Conservation (phyloP, 768 basidiomycete species). For the Russula sp. region DNA sequence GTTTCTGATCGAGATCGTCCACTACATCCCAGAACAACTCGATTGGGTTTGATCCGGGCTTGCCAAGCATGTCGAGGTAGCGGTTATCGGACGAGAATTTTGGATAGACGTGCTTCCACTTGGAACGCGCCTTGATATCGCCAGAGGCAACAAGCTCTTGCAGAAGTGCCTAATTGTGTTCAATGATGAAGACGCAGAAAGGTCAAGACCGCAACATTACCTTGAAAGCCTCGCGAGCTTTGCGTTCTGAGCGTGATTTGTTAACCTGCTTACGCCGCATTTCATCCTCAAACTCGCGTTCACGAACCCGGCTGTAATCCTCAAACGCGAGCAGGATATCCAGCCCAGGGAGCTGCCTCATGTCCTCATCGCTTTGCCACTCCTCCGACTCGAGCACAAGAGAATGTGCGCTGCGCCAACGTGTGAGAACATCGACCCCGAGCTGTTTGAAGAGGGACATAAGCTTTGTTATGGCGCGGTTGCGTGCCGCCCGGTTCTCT, state of each 20-base stretch:
- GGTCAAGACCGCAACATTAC: slow-evolving; percentile 32
- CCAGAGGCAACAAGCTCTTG: slow-evolving; percentile 57
- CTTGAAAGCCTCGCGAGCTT: slow-evolving; percentile 87
- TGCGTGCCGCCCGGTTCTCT: slow-evolving; percentile 68
- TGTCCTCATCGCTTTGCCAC: slow-evolving; percentile 68
- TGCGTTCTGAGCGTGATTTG: slow-evolving; percentile 77
- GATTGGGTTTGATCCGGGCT: slow-evolving; percentile 89
- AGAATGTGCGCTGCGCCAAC: slow-evolving; percentile 81
- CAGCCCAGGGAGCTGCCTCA: slow-evolving; percentile 78
- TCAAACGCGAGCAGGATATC: slow-evolving; percentile 93
- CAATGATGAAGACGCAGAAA: neutral
- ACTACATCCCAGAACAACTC: slow-evolving; percentile 96
- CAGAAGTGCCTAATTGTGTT: slow-evolving; percentile 52
- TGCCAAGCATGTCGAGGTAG: slow-evolving; percentile 86
- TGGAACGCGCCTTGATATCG: slow-evolving; percentile 70
- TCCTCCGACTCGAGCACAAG: slow-evolving; percentile 69
- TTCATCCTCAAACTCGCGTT: slow-evolving; percentile 88
- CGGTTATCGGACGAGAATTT: slow-evolving; percentile 67
- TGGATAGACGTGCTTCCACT: slow-evolving; percentile 89
- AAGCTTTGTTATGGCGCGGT: slow-evolving; percentile 77
- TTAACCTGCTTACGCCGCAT: slow-evolving; percentile 73
- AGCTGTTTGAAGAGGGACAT: slow-evolving; percentile 80
- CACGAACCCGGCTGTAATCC: slow-evolving; percentile 83
- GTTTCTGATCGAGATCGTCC: slow-evolving; percentile 77
- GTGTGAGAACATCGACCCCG: slow-evolving; percentile 86